These are phyloP conservation scores for Coemansia sp. DNA, from an alignment of 192 early-diverging fungal species.

Conservation along the genomic window DNA sequence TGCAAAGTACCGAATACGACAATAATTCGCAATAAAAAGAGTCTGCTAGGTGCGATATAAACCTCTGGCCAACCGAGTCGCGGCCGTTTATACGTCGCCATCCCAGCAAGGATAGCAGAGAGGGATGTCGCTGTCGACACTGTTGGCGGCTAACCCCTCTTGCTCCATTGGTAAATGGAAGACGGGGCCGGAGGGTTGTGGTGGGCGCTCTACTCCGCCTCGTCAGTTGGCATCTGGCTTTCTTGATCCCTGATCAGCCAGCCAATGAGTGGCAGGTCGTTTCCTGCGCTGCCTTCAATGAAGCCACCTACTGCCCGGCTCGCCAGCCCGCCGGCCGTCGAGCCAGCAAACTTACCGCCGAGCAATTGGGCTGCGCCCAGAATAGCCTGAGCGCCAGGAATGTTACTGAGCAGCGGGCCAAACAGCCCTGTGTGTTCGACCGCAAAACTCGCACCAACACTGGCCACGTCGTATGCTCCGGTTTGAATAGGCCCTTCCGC, in stretches of 20 bases:
- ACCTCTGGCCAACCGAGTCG: too few relatives aligned
- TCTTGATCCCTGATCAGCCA: conserved; percentile 39
- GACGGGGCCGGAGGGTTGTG: too few relatives aligned
- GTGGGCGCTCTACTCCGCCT: not conserved
- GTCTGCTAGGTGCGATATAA: too few relatives aligned
- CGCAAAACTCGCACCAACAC: conserved; percentile 39
- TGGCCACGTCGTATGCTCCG: conserved; percentile 34
- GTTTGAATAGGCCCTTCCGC: conserved; percentile 24
- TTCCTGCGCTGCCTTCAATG: conserved; percentile 26
- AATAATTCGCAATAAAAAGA: too few relatives aligned
- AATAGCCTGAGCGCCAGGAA: conserved; percentile 31
- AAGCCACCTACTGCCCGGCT: conserved; percentile 24
- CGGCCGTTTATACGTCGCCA: too few relatives aligned
- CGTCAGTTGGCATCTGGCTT: not conserved
- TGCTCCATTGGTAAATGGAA: conserved; percentile 1
- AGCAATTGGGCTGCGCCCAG: conserved; percentile 29
- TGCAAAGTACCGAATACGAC: not conserved
- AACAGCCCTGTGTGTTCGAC: conserved; percentile 35
- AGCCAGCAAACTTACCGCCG: conserved; percentile 42
- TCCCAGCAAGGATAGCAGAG: too few relatives aligned
- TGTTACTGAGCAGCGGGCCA: conserved; percentile 26
- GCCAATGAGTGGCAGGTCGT: conserved; percentile 33
- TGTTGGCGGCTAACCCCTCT: not conserved
- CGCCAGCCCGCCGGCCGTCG: conserved; percentile 28
- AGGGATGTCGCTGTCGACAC: not conserved